These are phyloP conservation scores for Citrus inodora DNA, from an alignment of 345 rosid species.

Conservation along the genomic window DNA sequence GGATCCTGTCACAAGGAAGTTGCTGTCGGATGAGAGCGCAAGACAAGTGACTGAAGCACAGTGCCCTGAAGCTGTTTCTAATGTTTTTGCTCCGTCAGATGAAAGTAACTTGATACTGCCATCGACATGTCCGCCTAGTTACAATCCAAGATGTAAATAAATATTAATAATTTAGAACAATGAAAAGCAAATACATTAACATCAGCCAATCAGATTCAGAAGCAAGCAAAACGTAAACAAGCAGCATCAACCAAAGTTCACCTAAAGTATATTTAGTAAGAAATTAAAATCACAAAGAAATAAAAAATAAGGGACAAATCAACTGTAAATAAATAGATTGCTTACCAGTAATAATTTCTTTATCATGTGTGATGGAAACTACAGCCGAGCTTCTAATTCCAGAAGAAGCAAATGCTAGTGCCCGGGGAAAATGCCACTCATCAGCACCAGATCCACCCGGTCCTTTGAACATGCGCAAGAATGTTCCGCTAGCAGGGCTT, in stretches of 20 bases:
- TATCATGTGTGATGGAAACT: conserved; percentile 74
- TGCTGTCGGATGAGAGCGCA: conserved; percentile 84
- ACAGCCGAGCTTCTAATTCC: conserved; percentile 79
- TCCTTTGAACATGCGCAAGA: conserved; percentile 93
- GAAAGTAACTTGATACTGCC: conserved; percentile 85
- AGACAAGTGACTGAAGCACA: conserved; percentile 98
- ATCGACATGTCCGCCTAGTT: conserved; percentile 91
- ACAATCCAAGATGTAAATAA: conserved; percentile 7
- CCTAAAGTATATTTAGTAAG: not conserved
- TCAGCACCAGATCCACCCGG: conserved; percentile 55
- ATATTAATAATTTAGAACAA: not conserved
- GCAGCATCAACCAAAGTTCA: not conserved
- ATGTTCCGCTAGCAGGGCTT: conserved; percentile 63
- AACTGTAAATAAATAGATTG: conserved; percentile 1
- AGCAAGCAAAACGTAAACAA: not conserved
- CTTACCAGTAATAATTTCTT: conserved; percentile 84
- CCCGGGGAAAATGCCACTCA: conserved; percentile 86
- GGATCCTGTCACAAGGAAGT: conserved; percentile 88
- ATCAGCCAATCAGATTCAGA: not conserved
- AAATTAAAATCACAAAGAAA: not conserved
- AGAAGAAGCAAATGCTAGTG: conserved; percentile 80
- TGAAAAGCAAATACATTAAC: not conserved
- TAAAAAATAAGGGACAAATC: not conserved
- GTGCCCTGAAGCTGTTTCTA: conserved; percentile 86
- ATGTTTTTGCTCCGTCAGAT: conserved; percentile 82